A percentile compares a stretch with the other conserved stretches of the same genome.
Conservation (phyloP, 441 rosid species). For the Monsonia emarginata region DNA sequence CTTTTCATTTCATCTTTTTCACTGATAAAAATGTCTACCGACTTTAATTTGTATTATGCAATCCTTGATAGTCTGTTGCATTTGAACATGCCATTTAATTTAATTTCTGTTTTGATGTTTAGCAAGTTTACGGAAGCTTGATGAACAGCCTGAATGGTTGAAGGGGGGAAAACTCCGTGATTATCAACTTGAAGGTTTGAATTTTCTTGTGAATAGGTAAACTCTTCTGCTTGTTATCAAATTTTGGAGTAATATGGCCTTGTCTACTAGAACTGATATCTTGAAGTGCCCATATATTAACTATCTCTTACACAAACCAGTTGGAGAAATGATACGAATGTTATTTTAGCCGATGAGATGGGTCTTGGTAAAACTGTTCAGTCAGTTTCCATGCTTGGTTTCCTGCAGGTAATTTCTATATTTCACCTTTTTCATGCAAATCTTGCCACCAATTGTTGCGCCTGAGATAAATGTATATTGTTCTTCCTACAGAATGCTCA, state of each 20-base stretch:
- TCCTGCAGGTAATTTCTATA: conserved; percentile 60
- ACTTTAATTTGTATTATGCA: neutral
- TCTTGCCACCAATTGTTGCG: neutral
- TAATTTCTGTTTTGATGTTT: conserved; percentile 11
- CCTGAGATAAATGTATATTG: conserved; percentile 13
- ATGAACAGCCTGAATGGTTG: conserved; percentile 97
- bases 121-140: conserved; percentile 96
- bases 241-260: conserved; percentile 15
- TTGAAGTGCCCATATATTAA: neutral
- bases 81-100: neutral
- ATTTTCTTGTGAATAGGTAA: conserved; percentile 95
- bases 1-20: neutral
- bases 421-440: conserved; percentile 10
- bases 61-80: neutral
- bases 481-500: conserved; percentile 60
- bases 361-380: conserved; percentile 99
- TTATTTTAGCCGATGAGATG: conserved; percentile 99
- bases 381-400: conserved; percentile 99
- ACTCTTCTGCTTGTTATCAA: conserved; percentile 19
- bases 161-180: conserved; percentile 97
- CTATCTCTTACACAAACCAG: conserved; percentile 29
- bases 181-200: conserved; percentile 95
- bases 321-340: conserved; percentile 99
- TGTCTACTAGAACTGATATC: neutral
- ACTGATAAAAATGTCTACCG: neutral